A percentile compares a stretch with the other conserved stretches of the same genome.
Conservation (phyloP, 306 rosid species). For the Vigna reflexopilosa region DNA sequence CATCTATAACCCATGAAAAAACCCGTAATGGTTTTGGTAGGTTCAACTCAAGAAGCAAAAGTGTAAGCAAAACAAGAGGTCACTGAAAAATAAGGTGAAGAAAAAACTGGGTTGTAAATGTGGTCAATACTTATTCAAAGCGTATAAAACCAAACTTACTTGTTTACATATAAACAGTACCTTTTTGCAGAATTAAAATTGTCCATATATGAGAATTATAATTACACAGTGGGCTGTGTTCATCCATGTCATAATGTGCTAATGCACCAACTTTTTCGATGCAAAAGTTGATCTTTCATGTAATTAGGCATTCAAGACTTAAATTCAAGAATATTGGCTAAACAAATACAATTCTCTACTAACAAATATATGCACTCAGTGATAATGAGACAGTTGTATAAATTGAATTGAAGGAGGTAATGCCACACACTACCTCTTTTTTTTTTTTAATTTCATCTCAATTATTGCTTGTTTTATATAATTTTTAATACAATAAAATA, state of each 20-base stretch:
- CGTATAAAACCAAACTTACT: conserved; percentile 35
- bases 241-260: background rate
- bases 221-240: background rate
- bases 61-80: conserved; percentile 42
- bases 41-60: conserved; percentile 50
- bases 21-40: conserved; percentile 48
- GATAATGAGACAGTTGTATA: no score
- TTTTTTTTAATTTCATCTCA: no score
- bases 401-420: no score
- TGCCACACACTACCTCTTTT: no score
- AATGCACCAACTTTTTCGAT: background rate
- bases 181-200: conserved; percentile 14
- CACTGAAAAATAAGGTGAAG: conserved; percentile 40
- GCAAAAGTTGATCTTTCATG: background rate
- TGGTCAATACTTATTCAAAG: conserved; percentile 20
- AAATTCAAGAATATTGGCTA: no score
- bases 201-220: conserved; percentile 4
- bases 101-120: conserved; percentile 42
- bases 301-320: no score
- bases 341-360: no score
- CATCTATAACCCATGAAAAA: conserved; percentile 43
- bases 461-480: no score
- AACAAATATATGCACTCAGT: no score
- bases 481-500: no score
- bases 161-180: conserved; percentile 37